Percentiles rank a stretch among this genome's conserved stretches.
These are phyloP conservation scores for Iodosphaeria phyllophila DNA, from an alignment of 2,329 filamentous ascomycete species.

Conservation along the genomic window DNA sequence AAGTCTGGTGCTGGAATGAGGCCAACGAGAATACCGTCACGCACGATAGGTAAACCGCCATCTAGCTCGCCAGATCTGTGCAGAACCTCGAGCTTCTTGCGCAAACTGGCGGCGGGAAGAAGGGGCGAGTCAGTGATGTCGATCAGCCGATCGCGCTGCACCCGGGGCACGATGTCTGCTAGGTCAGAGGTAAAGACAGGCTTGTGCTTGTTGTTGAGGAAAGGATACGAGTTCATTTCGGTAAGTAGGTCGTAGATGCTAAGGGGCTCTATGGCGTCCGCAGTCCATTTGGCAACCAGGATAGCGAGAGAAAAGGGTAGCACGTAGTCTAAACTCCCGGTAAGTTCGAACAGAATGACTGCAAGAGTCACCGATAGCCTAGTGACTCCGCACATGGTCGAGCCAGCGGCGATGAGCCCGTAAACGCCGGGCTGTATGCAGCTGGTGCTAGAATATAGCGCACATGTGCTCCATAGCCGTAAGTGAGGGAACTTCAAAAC, in stretches of 20 bases:
- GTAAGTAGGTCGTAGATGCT: slow-evolving; percentile 94
- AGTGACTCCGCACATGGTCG: slow-evolving; percentile 96
- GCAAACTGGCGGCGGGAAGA: slow-evolving; percentile 57
- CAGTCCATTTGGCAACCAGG: slow-evolving; percentile 94
- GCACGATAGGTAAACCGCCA: slow-evolving; percentile 73
- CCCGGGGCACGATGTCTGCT: slow-evolving; percentile 64
- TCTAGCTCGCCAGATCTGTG: slow-evolving; percentile 81
- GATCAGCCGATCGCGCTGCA: slow-evolving; percentile 61
- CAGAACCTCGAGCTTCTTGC: slow-evolving; percentile 62
- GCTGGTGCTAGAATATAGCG: slow-evolving; percentile 48
- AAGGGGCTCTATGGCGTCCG: slow-evolving; percentile 81
- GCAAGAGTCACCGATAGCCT: slow-evolving; percentile 82
- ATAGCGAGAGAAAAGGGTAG: slow-evolving; percentile 86
- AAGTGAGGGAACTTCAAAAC: slow-evolving; percentile 57
- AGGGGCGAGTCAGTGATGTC: slow-evolving; percentile 74
- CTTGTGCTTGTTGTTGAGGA: slow-evolving; percentile 90
- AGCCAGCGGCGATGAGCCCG: slow-evolving; percentile 80
- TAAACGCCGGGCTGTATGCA: slow-evolving; percentile 97
- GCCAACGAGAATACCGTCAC: slow-evolving; percentile 64
- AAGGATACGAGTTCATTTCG: slow-evolving; percentile 94
- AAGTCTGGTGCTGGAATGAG: slow-evolving; percentile 88
- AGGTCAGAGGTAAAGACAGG: slow-evolving; percentile 80
- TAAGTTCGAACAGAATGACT: slow-evolving; percentile 90
- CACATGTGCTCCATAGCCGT: slow-evolving; percentile 57
- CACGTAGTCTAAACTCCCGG: slow-evolving; percentile 86